Conservation (phyloP, 1,284 basidiomycete genomes). For the Sporisorium iseilematis-ciliati region DNA sequence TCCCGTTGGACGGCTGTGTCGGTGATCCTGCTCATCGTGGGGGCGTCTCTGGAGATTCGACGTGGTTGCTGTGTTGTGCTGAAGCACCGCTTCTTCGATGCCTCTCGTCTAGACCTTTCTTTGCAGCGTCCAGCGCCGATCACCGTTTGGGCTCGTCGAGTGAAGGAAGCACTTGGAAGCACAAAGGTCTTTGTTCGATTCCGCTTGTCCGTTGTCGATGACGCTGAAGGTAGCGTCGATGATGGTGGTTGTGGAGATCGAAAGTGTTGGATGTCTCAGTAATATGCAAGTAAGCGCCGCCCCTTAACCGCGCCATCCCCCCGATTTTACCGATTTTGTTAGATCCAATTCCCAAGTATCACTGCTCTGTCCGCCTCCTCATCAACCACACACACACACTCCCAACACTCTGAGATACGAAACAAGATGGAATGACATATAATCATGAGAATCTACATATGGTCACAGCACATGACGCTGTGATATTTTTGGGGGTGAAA, state of each 20-base stretch:
- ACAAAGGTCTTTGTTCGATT: too few species aligned
- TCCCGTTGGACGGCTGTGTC: slow-evolving; percentile 3
- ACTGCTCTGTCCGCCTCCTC: not conserved
- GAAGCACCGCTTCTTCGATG: not conserved
- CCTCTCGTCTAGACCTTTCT: not conserved
- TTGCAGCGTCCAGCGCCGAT: slow-evolving; percentile 6
- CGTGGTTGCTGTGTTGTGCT: not conserved
- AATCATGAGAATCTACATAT: not conserved
- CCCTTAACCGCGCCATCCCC: not conserved
- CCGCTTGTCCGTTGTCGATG: too few species aligned
- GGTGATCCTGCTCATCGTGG: slow-evolving; percentile 27
- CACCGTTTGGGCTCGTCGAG: not conserved
- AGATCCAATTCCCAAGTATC: not conserved
- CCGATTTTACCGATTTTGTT: not conserved
- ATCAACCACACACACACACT: not conserved
- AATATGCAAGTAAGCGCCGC: not conserved
- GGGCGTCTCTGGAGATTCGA: not conserved
- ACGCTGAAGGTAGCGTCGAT: too few species aligned
- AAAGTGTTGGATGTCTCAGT: not conserved
- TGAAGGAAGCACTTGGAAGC: too few species aligned
- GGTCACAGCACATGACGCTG: slow-evolving; percentile 8
- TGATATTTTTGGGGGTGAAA: not conserved
- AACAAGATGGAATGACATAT: too few species aligned
- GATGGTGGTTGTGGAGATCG: too few species aligned
- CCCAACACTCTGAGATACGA: not conserved